These are phyloP conservation scores for Viola pubescens DNA, from an alignment of 441 rosid genomes.

Conservation along the genomic window DNA sequence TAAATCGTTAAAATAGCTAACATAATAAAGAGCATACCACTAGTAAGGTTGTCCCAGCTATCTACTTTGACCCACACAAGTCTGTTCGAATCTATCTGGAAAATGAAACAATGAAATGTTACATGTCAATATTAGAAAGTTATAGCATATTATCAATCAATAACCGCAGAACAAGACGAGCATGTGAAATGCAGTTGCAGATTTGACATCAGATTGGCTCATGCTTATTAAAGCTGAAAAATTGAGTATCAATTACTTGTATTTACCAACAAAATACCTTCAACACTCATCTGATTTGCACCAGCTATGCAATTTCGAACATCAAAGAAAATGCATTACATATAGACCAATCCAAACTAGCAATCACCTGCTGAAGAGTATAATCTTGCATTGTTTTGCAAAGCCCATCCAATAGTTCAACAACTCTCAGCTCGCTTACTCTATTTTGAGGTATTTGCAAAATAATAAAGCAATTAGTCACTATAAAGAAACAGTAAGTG, in stretches of 20 bases:
- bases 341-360: slow-evolving; percentile 11
- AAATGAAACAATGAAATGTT: slow-evolving; percentile 16
- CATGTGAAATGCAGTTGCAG: not conserved
- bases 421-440: slow-evolving; percentile 86
- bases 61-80: slow-evolving; percentile 62
- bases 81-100: slow-evolving; percentile 51
- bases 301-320: not conserved
- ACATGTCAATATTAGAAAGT: not conserved
- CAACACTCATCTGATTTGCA: not conserved
- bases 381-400: slow-evolving; percentile 93
- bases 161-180: not conserved
- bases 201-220: not conserved
- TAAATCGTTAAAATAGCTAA: not conserved
- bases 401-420: slow-evolving; percentile 81
- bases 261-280: not conserved
- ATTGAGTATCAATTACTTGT: not conserved
- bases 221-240: not conserved
- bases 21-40: slow-evolving; percentile 33
- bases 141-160: not conserved
- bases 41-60: slow-evolving; percentile 48
- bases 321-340: slow-evolving; percentile 4
- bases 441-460: slow-evolving; percentile 26
- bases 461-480: not conserved
- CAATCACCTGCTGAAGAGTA: slow-evolving; percentile 66
- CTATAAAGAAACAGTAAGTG: not conserved